Conservation (phyloP, 345 rosid genomes). For the Nasturtium officinale region DNA sequence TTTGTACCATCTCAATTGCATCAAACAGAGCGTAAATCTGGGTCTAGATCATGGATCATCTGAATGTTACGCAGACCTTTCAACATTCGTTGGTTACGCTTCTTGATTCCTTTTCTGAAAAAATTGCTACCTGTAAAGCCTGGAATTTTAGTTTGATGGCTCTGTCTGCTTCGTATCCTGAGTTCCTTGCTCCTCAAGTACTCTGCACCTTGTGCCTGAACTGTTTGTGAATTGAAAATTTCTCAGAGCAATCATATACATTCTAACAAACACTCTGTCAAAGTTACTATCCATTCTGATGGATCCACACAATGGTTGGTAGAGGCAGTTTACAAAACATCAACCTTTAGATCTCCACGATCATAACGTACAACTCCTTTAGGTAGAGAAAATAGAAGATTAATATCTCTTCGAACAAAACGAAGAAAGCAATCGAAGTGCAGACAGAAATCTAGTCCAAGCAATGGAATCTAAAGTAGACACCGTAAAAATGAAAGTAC, state of each 20-base stretch:
- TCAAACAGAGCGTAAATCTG: conserved; percentile 22
- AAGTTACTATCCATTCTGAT: neutral
- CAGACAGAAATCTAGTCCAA: neutral
- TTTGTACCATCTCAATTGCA: neutral
- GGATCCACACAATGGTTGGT: conserved; percentile 1
- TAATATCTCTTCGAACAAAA: conserved; percentile 4
- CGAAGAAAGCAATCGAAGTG: conserved; percentile 5
- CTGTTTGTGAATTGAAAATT: conserved; percentile 45
- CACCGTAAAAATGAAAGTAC: conserved; percentile 45
- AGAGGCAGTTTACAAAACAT: neutral
- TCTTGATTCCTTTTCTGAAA: conserved; percentile 75
- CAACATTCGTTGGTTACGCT: conserved; percentile 54
- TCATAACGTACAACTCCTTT: neutral
- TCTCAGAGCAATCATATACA: conserved; percentile 14
- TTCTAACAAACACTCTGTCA: neutral
- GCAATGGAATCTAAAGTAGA: neutral
- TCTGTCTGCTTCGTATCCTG: conserved; percentile 42
- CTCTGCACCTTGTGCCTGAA: conserved; percentile 66
- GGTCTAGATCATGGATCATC: conserved; percentile 10
- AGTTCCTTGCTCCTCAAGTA: conserved; percentile 58
- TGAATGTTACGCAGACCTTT: conserved; percentile 39
- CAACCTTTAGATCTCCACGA: neutral
- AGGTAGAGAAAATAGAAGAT: neutral
- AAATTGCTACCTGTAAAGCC: conserved; percentile 49
- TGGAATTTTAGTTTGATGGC: conserved; percentile 33